Percentiles rank a stretch among this genome's conserved stretches.
Evolutionary conservation across 2,329 filamentous ascomycete species (phyloP).

Genomic region (Penicillium paneum): DNA sequence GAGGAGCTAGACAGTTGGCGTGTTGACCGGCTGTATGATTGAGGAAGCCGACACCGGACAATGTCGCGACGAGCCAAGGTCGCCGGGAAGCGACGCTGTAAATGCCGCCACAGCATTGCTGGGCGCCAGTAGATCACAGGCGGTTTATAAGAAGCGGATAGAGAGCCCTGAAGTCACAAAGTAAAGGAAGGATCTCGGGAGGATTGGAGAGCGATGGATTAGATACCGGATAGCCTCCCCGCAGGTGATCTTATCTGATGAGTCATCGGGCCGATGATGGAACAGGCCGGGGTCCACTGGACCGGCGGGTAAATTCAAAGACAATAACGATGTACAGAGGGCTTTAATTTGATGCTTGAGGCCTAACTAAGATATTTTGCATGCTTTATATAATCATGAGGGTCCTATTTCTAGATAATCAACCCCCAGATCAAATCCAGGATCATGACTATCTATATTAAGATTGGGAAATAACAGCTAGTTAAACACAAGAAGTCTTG

Average conservation of each 20-base stretch:
- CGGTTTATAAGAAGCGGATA: neutral
- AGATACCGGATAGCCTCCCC: conserved; percentile 29
- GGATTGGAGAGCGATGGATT: conserved; percentile 7
- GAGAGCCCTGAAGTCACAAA: neutral
- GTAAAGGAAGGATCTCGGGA: neutral
- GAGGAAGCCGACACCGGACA: conserved; percentile 24
- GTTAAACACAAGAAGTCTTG: neutral
- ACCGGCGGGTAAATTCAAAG: neutral
- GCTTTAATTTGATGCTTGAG: neutral
- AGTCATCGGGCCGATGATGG: conserved; percentile 18
- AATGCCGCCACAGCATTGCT: conserved; percentile 35
- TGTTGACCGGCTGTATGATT: conserved; percentile 5
- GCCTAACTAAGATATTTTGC: neutral
- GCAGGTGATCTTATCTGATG: conserved; percentile 27
- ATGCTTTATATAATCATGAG: too few species aligned
- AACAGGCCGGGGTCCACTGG: neutral
- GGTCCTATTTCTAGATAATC: neutral
- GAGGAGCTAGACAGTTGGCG: conserved; percentile 33
- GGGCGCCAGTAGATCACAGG: conserved; percentile 10
- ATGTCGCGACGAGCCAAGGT: conserved; percentile 21
- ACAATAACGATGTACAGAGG: neutral
- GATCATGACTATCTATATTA: neutral
- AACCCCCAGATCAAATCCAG: neutral
- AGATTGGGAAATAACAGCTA: neutral
- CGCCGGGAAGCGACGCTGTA: conserved; percentile 25